Evolutionary conservation across 2,329 filamentous ascomycete genomes (phyloP), one percentile per base, ranked within the genome.

Genomic region (Colletotrichum salicis): DNA sequence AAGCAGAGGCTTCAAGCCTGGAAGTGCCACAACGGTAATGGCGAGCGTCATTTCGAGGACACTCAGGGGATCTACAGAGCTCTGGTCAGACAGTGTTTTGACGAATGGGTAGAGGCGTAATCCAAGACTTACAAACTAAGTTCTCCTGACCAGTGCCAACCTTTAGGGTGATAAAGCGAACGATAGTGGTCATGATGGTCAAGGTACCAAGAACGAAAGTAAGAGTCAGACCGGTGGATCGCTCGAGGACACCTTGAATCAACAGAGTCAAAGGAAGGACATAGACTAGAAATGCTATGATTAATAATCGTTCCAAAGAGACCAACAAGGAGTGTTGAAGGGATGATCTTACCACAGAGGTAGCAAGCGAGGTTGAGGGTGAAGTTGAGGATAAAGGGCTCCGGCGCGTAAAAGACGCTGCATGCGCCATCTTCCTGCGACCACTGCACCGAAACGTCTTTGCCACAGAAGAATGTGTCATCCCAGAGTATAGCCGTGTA

Each of bases 301-400:
- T 78, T 12, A 77, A 64, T 3, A 10, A n/a, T 11, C 29, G 4
- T 2, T 4, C 59, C 7, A 10, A n/a, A 37, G 11, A 10, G 8
- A 3, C 4, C n/a, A 1, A 2, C 33, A 10, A 41, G 6, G 8
- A 27, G 6, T 4, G 19, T n/a, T 19, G 24, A 3, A 35, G 19
- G 22, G 31, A 41, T 15, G 24, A 19, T 27, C 74, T 41, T 73
- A 80, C 79, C 78, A 29, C 76, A 76, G 24, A 81, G 62, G 33
- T 81, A 81, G 24, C 78, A 80, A 2, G 80, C 76, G 63, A 81
- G 33, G 64, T 81, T 81, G 22, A 81, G 67, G 0, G 79, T 77
- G 22, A 81, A 81, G 67, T 81, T 81, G 54, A 80, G 76, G 57
- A 81, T 80, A 56, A 81, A 81, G 1, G 79, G 79, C 54, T 77